Evolutionary conservation across 805 yeast genomes (phyloP).

Genomic region (Yamadazyma laniorum): DNA sequence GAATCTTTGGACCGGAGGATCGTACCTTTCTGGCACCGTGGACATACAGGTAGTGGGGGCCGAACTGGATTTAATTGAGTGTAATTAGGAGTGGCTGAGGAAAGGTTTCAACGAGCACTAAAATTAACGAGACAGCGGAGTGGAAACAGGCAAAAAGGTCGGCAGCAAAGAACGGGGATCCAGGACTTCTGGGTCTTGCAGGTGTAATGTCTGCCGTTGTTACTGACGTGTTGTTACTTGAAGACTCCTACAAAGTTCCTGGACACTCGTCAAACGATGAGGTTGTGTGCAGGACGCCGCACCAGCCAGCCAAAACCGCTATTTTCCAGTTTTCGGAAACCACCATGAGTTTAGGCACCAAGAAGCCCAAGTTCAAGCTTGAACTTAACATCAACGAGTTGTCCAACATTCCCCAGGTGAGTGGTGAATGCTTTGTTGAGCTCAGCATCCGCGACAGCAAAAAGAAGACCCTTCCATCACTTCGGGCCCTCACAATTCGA

Average conservation of each 20-base stretch:
- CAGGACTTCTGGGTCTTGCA: no score
- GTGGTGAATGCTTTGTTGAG: constrained; percentile 65
- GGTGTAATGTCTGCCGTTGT: no score
- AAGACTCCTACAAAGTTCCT: no score
- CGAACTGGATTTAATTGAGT: no score
- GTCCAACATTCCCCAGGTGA: constrained; percentile 78
- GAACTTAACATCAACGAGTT: constrained; percentile 62
- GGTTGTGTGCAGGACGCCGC: not conserved
- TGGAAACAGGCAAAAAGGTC: no score
- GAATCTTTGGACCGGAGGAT: constrained; percentile 7
- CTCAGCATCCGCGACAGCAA: constrained; percentile 57
- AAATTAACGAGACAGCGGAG: no score
- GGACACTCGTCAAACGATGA: constrained; percentile 1
- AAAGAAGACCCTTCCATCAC: constrained; percentile 12
- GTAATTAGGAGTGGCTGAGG: no score
- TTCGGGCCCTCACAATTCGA: constrained; percentile 16
- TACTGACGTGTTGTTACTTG: no score
- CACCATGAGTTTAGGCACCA: constrained; percentile 5
- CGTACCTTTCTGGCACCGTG: not conserved
- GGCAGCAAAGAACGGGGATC: no score
- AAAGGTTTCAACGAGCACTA: no score
- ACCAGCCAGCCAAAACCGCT: not conserved
- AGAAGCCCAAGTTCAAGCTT: constrained; percentile 61
- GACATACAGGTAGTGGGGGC: no score
- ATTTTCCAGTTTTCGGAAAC: no score